phyloP scores from a whole-genome alignment of 2,329 filamentous ascomycete species.

The Aspergillus sp. region DNA sequence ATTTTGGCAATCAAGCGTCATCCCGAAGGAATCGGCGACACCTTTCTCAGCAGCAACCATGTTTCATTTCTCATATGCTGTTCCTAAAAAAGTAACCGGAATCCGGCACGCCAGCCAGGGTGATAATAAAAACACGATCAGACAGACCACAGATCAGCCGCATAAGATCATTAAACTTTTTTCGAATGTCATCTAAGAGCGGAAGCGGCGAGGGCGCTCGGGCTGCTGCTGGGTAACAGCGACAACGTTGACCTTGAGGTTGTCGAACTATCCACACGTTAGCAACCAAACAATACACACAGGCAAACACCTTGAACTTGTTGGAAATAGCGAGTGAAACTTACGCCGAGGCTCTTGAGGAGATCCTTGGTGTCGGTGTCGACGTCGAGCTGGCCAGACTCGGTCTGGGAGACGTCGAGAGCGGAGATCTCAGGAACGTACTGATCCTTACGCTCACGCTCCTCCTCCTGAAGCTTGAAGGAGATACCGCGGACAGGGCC shows the following conservation, averaged over 20 bases:
- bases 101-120: conserved; percentile 26
- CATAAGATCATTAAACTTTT: conserved; percentile 31
- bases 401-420: conserved; percentile 92
- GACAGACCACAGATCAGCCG: conserved; percentile 31
- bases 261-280: conserved; percentile 72
- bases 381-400: conserved; percentile 90
- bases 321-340: conserved; percentile 45
- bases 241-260: conserved; percentile 94
- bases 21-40: conserved; percentile 86
- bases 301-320: not conserved
- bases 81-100: conserved; percentile 30
- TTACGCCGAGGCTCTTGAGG: conserved; percentile 96
- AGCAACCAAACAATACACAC: conserved; percentile 27
- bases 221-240: conserved; percentile 85
- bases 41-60: conserved; percentile 59
- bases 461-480: conserved; percentile 99
- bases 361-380: conserved; percentile 98
- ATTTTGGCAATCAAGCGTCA: conserved; percentile 91
- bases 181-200: conserved; percentile 11
- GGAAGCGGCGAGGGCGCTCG: conserved; percentile 75
- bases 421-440: conserved; percentile 99
- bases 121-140: conserved; percentile 20
- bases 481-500: conserved; percentile 99
- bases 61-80: conserved; percentile 41
- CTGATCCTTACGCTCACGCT: conserved; percentile 99